phyloP scores from a whole-genome alignment of 371 early-diverging fungal species.

The Lichtheimia hyalospora region DNA sequence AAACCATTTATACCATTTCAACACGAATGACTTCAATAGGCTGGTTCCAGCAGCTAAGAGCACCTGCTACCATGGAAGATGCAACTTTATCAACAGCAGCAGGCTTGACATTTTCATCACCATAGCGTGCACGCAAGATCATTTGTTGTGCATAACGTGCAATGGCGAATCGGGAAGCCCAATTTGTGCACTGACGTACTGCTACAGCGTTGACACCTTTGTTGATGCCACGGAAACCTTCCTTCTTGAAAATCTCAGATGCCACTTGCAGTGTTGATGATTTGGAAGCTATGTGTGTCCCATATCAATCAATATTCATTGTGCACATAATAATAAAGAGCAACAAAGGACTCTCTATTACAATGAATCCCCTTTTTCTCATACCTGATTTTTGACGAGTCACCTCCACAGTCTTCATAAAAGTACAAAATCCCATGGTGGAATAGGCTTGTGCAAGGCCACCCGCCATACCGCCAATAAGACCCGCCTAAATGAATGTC shows the following conservation, averaged over 20 bases:
- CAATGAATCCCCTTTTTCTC: background rate
- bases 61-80: conserved; percentile 89
- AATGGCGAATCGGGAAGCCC: conserved; percentile 95
- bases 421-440: conserved; percentile 98
- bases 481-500: conserved; percentile 61
- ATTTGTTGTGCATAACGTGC: conserved; percentile 81
- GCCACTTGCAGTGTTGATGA: conserved; percentile 85
- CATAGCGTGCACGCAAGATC: conserved; percentile 60
- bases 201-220: conserved; percentile 94
- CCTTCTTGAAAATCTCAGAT: conserved; percentile 82
- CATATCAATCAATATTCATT: background rate
- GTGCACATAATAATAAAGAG: too few relatives aligned
- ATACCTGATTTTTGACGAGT: conserved; percentile 87
- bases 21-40: conserved; percentile 97
- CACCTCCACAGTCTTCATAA: conserved; percentile 99
- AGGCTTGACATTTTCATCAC: conserved; percentile 41
- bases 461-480: conserved; percentile 92
- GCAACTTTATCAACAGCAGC: conserved; percentile 63
- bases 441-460: conserved; percentile 93
- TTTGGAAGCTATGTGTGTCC: conserved; percentile 44
- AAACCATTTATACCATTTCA: conserved; percentile 71
- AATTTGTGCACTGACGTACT: conserved; percentile 93
- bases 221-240: conserved; percentile 95
- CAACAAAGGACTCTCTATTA: too few relatives aligned
- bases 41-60: conserved; percentile 94